Percentiles rank a stretch among this genome's conserved stretches.
Conservation (phyloP, 192 early-diverging fungal genomes). For the Linnemannia schmuckeri region DNA sequence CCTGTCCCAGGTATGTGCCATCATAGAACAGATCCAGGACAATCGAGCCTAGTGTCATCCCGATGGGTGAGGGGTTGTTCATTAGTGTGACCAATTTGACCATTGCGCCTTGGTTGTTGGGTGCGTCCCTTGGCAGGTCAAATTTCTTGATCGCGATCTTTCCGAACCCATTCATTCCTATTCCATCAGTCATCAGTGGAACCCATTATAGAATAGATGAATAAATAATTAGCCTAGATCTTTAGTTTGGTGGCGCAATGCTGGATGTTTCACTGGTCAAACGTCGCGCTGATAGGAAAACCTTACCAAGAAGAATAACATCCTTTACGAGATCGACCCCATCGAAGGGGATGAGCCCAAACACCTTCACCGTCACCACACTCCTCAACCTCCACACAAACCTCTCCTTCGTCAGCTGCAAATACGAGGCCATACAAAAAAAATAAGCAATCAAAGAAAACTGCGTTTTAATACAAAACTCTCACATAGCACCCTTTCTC, state of each 20-base stretch:
- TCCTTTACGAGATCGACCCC: slow-evolving; percentile 2
- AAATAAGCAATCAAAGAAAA: neutral
- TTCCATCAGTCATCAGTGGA: neutral
- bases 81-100: slow-evolving; percentile 67
- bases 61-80: slow-evolving; percentile 67
- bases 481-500: neutral
- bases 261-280: neutral
- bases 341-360: neutral
- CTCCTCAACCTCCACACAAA: slow-evolving; percentile 5
- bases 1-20: slow-evolving; percentile 54
- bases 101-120: slow-evolving; percentile 67
- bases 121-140: slow-evolving; percentile 42
- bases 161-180: slow-evolving; percentile 42
- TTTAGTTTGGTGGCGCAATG: neutral
- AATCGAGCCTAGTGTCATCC: slow-evolving; percentile 58
- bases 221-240: neutral
- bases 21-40: slow-evolving; percentile 54
- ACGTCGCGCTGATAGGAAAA: neutral
- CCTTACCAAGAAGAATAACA: slow-evolving; percentile 6
- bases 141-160: slow-evolving; percentile 33
- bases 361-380: neutral
- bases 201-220: neutral
- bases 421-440: neutral
- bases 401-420: neutral
- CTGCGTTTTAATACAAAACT: neutral